Conservation (phyloP, 306 rosid species). For the Erythrophleum fordii region DNA sequence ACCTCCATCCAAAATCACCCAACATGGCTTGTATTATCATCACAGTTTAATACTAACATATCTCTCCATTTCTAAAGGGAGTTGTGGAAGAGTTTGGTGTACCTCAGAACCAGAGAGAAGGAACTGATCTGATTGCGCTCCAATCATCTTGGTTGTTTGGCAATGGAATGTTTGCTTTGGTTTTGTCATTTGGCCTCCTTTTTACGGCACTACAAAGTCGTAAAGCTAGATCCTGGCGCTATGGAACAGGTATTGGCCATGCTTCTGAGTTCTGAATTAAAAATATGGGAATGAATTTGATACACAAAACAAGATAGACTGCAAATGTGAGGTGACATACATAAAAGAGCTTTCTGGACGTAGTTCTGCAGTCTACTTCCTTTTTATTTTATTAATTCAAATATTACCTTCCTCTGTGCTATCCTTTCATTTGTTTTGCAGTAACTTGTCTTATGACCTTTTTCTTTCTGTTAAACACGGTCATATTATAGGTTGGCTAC, state of each 20-base stretch:
- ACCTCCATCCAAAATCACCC: slow-evolving; percentile 19
- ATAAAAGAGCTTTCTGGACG: neutral
- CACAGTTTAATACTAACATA: slow-evolving; percentile 24
- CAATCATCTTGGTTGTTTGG: slow-evolving; percentile 88
- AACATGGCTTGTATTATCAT: neutral
- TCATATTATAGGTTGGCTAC: slow-evolving; percentile 62
- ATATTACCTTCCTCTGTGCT: neutral
- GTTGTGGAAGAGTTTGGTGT: slow-evolving; percentile 83
- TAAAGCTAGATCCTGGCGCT: slow-evolving; percentile 97
- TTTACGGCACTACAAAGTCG: slow-evolving; percentile 84
- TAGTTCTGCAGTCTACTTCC: slow-evolving; percentile 24
- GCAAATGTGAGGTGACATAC: neutral
- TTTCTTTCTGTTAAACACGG: slow-evolving; percentile 38
- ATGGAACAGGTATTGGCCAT: slow-evolving; percentile 74
- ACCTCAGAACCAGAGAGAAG: slow-evolving; percentile 63
- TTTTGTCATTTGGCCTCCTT: slow-evolving; percentile 91
- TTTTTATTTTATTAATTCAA: neutral
- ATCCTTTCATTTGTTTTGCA: slow-evolving; percentile 23
- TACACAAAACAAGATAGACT: slow-evolving; percentile 19
- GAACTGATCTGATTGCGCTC: slow-evolving; percentile 59
- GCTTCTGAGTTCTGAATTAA: slow-evolving; percentile 14
- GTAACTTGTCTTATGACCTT: slow-evolving; percentile 20
- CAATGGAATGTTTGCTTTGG: slow-evolving; percentile 97
- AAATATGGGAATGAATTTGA: neutral
- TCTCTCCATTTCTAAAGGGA: slow-evolving; percentile 62